Evolutionary conservation across 768 basidiomycete genomes (phyloP), one percentile per base, ranked within the genome.

Genomic region (Glaciozyma martinii): DNA sequence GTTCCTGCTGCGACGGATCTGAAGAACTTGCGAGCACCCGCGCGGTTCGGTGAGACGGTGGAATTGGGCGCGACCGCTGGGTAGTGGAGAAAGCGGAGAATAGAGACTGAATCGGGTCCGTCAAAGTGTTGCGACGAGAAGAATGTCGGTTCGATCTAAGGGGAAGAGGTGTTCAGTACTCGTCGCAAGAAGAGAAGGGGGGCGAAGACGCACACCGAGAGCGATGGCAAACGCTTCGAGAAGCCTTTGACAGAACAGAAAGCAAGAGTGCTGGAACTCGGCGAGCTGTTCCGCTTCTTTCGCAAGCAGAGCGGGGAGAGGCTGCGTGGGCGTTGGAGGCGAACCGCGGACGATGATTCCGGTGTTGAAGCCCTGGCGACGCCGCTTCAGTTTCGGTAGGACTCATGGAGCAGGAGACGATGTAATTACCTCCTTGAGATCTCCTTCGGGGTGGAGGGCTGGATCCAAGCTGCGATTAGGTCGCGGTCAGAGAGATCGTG

Each of bases 51-150:
- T n/a, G 59, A 61, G n/a, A 70, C 62, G 5, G 61, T 16, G 0
- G 50, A 13, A 18, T 54, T 56, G 16, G 62, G n/a, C 0, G 59
- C 56, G 9, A 70, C 52, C 21, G 42, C 37, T 18, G 65, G 59
- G 53, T 70, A 70, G 53, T 70, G 68, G 2, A 70, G 46, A 46
- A 70, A 61, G 25, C 68, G 68, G 12, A 70, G 65, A 53, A 66
- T 70, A 23, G 65, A 61, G 50, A 47, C 53, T 3, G 59, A 53
- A 37, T 49, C 7, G 0, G 44, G 37, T n/a, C 55, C 60, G n/a
- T 63, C 44, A 37, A 25, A 21, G 29, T 70, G 68, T 12, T 49
- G 62, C 10, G 62, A 61, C 7, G 62, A 57, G 61, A 68, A 68
- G 61, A 57, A 65, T 1, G 42, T 32, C 19, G 54, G 54, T 1